These are phyloP conservation scores for Capronia coronata DNA, from an alignment of 2,329 filamentous ascomycete species.

Conservation along the genomic window DNA sequence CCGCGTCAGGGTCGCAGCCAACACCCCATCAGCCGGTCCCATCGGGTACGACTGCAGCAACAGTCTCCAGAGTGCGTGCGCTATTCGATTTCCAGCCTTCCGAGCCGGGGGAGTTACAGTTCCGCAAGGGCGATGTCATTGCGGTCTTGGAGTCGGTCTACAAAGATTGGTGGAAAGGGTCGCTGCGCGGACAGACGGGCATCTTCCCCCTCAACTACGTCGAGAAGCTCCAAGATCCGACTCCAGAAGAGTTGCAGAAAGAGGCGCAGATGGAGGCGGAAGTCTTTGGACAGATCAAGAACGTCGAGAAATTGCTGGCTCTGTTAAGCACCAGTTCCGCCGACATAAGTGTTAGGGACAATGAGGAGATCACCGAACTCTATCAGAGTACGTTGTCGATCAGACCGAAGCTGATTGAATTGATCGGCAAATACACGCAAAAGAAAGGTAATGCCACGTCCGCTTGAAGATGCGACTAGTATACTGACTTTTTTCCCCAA, in stretches of 20 bases:
- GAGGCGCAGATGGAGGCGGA: slow-evolving; percentile 93
- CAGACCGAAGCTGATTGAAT: slow-evolving; percentile 89
- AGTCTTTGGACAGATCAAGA: slow-evolving; percentile 69
- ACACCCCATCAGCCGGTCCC: slow-evolving; percentile 52
- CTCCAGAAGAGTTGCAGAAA: slow-evolving; percentile 83
- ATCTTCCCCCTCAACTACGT: slow-evolving; percentile 99
- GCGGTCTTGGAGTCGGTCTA: slow-evolving; percentile 95
- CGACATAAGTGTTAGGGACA: slow-evolving; percentile 76
- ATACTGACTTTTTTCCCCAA: slow-evolving; percentile 37
- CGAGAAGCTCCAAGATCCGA: slow-evolving; percentile 92
- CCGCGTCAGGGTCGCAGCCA: slow-evolving; percentile 35
- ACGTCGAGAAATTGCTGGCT: slow-evolving; percentile 76
- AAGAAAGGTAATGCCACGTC: slow-evolving; percentile 67
- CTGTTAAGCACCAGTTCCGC: slow-evolving; percentile 81
- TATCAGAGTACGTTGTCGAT: slow-evolving; percentile 95
- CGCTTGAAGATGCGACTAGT: background rate
- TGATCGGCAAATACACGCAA: slow-evolving; percentile 98
- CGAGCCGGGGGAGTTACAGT: slow-evolving; percentile 89
- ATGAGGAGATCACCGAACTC: slow-evolving; percentile 85
- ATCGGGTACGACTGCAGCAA: slow-evolving; percentile 87
- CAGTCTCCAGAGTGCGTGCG: slow-evolving; percentile 87
- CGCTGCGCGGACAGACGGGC: slow-evolving; percentile 84
- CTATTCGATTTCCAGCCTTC: slow-evolving; percentile 93
- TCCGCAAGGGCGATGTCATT: slow-evolving; percentile 94
- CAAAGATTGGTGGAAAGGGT: slow-evolving; percentile 99